phyloP scores from a whole-genome alignment of 768 basidiomycete species.

The Mycena sanguinolenta region DNA sequence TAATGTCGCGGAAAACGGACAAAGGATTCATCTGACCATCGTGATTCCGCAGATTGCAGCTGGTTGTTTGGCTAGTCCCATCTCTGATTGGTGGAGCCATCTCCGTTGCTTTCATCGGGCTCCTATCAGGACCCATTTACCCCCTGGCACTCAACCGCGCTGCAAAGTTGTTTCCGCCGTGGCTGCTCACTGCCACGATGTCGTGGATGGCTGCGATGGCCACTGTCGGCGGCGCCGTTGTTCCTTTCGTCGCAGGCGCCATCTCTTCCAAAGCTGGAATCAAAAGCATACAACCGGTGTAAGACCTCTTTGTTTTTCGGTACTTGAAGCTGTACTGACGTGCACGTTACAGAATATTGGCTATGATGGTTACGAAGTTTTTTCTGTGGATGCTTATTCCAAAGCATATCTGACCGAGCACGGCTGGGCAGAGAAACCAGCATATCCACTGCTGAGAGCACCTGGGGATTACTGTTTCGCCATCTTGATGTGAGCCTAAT shows the following conservation, averaged over 20 bases:
- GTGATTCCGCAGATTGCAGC: constrained; percentile 60
- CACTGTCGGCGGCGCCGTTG: constrained; percentile 75
- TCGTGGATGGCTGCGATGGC: constrained; percentile 80
- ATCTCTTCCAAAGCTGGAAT: constrained; percentile 76
- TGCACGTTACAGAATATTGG: constrained; percentile 15
- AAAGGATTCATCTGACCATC: neutral
- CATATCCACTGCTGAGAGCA: too few species aligned
- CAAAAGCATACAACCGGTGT: constrained; percentile 72
- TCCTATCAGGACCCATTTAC: constrained; percentile 81
- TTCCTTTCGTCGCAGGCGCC: constrained; percentile 81
- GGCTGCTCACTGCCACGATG: constrained; percentile 73
- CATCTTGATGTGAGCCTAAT: too few species aligned
- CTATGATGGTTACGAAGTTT: constrained; percentile 24
- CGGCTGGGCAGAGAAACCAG: too few species aligned
- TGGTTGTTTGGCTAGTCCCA: constrained; percentile 81
- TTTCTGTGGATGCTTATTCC: constrained; percentile 29
- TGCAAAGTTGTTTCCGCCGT: constrained; percentile 74
- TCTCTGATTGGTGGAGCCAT: constrained; percentile 75
- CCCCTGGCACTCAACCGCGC: constrained; percentile 81
- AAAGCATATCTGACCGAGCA: neutral
- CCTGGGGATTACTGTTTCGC: too few species aligned
- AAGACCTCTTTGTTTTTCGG: constrained; percentile 40
- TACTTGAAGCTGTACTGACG: neutral
- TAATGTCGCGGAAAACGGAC: constrained; percentile 37
- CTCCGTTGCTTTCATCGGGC: constrained; percentile 73